Evolutionary conservation across 164 flowering plant genomes (phyloP), one percentile per base, ranked within the genome.

Genomic region (Tetrastigma voinierianum): DNA sequence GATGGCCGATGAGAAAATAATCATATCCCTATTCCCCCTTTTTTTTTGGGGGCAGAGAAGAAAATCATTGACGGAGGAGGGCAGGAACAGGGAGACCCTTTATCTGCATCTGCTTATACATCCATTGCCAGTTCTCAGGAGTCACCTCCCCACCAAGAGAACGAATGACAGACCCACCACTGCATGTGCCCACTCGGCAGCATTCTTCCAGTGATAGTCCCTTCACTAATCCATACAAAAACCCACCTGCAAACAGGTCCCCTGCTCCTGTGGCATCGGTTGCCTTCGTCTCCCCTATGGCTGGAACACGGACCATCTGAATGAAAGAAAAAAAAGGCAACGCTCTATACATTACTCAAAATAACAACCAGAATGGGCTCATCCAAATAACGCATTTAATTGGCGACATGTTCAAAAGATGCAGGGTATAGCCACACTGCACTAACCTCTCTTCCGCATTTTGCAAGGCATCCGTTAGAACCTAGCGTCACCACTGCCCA

Each of bases 181-280:
- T 89, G 70, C 98, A 95, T n/a, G 96, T 73, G 10, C 98, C 98
- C 2, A 86, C 78, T 74, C 70, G 82, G 81, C 98, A 95, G 72
- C 96, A 89, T 45, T 90, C 92, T 68, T 95, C 96, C 4, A 95
- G 79, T 11, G 96, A 71, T 8, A 90, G 68, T 47, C 96, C 98
- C 61, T 86, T 90, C 10, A 87, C 78, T 72, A 95, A 70, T 20
- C 98, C 98, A 56, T 91, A 91, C 69, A 95, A 74, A 73, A 95
- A 95, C 32, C 98, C 98, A 67, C 94, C 71, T 0, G 98, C 96
- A 73, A 95, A 91, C 9, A 95, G 91, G 77, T 95, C 98, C 0
- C 98, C 98, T 3, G 98, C 98, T 76, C 98, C 98, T 11, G 98
- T 95, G 54, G 96, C 96, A 83, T 95, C 98, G 13, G 57, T 74